A percentile compares a stretch with the other conserved stretches of the same genome.
Conservation (phyloP, 257 asterid species). For the Capsicum chinense region DNA sequence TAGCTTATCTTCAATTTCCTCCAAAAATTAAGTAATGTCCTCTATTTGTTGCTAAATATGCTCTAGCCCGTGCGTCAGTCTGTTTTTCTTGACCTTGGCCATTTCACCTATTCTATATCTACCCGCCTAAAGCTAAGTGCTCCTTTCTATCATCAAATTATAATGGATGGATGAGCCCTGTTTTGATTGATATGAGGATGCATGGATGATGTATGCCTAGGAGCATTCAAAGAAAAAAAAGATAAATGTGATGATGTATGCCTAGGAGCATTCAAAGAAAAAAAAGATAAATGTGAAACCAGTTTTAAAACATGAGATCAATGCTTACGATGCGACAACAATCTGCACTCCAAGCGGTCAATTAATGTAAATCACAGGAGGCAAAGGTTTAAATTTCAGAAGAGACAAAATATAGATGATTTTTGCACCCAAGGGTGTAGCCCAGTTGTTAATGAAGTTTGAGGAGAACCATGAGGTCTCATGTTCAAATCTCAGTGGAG, state of each 20-base stretch:
- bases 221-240: neutral
- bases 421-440: neutral
- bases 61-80: neutral
- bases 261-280: neutral
- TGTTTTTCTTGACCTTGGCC: neutral
- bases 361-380: conserved; percentile 2
- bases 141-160: neutral
- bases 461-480: neutral
- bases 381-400: neutral
- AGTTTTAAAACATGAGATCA: neutral
- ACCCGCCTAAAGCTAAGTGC: neutral
- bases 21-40: neutral
- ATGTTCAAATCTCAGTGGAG: neutral
- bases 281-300: neutral
- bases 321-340: conserved; percentile 3
- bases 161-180: neutral
- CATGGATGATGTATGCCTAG: neutral
- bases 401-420: neutral
- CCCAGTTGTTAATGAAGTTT: neutral
- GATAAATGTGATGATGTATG: neutral
- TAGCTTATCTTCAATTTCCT: neutral
- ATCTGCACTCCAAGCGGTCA: neutral
- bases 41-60: conserved; percentile 2
- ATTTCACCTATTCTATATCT: neutral
- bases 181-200: neutral